Evolutionary conservation across 176 grass and related monocot genomes (phyloP), one percentile per base, ranked within the genome.

Genomic region (Otatea glauca): DNA sequence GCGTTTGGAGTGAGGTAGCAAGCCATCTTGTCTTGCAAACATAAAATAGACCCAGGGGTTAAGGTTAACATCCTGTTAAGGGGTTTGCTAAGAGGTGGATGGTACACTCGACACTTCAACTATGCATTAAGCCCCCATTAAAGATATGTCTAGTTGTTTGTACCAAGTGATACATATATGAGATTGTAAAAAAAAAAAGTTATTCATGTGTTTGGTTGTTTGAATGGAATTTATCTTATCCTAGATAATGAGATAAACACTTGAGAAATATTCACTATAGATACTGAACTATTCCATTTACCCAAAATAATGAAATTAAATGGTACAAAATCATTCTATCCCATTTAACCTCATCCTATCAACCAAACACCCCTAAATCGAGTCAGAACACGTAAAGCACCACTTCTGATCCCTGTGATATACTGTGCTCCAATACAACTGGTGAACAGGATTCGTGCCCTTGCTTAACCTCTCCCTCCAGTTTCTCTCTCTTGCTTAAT

Each of bases 301-400:
- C n/a, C n/a, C n/a, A n/a, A n/a, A n/a, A n/a, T n/a, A n/a, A n/a
- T n/a, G n/a, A n/a, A n/a, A n/a, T n/a, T n/a, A n/a, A n/a, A n/a
- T n/a, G n/a, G n/a, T n/a, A n/a, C n/a, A n/a, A n/a, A n/a, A n/a
- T n/a, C n/a, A n/a, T n/a, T n/a, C n/a, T n/a, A n/a, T n/a, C n/a
- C n/a, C n/a, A n/a, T n/a, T n/a, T n/a, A n/a, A n/a, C n/a, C n/a
- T n/a, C n/a, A n/a, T n/a, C n/a, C n/a, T n/a, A n/a, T n/a, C n/a
- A n/a, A n/a, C n/a, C n/a, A n/a, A n/a, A n/a, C n/a, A n/a, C n/a
- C 72, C 41, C 83, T 82, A 78, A 86, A 83, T 86, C 78, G 67
- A 90, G 65, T 45, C 78, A 48, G 82, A 50, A 58, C 78, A 86
- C 69, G 83, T 86, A 78, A 82, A 29, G 29, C 1, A 66, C 65